Percentiles rank a stretch among this genome's conserved stretches.
Conservation (phyloP, 495 filamentous ascomycete species). For the Talaromyces adpressus region DNA sequence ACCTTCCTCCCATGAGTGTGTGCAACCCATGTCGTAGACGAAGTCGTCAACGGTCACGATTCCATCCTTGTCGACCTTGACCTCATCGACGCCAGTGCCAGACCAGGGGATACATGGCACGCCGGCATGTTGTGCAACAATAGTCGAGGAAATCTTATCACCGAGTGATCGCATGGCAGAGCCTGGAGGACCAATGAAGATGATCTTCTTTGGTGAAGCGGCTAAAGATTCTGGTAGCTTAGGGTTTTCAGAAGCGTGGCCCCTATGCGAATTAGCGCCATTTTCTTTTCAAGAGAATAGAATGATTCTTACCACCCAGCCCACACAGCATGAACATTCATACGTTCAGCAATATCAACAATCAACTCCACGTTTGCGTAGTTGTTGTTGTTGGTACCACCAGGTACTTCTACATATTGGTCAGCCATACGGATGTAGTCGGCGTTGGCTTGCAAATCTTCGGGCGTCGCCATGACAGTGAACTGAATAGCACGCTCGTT, state of each 20-base stretch:
- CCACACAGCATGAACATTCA: conserved; percentile 98
- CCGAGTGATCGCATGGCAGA: conserved; percentile 98
- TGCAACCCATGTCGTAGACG: conserved; percentile 87
- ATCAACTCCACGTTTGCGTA: conserved; percentile 99
- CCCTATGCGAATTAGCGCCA: conserved; percentile 47
- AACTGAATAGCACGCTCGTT: conserved; percentile 98
- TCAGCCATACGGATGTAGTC: conserved; percentile 99
- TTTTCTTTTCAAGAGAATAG: too few species aligned
- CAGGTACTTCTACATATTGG: conserved; percentile 97
- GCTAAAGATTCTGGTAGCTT: conserved; percentile 92
- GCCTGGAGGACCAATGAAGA: conserved; percentile 96
- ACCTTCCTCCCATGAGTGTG: conserved; percentile 79
- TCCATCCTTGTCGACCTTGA: conserved; percentile 68
- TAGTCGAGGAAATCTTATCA: conserved; percentile 99
- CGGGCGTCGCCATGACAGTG: conserved; percentile 99
- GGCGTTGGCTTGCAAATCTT: conserved; percentile 94
- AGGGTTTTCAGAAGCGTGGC: conserved; percentile 98
- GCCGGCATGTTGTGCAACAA: conserved; percentile 94
- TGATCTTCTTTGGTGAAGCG: conserved; percentile 92
- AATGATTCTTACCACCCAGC: conserved; percentile 69
- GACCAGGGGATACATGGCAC: conserved; percentile 99
- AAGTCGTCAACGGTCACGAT: conserved; percentile 89
- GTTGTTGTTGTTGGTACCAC: conserved; percentile 99
- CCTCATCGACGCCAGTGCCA: conserved; percentile 79
- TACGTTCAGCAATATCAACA: conserved; percentile 97